These are phyloP conservation scores for Penicillium paxilli DNA, from an alignment of 495 filamentous ascomycete genomes.

Conservation along the genomic window DNA sequence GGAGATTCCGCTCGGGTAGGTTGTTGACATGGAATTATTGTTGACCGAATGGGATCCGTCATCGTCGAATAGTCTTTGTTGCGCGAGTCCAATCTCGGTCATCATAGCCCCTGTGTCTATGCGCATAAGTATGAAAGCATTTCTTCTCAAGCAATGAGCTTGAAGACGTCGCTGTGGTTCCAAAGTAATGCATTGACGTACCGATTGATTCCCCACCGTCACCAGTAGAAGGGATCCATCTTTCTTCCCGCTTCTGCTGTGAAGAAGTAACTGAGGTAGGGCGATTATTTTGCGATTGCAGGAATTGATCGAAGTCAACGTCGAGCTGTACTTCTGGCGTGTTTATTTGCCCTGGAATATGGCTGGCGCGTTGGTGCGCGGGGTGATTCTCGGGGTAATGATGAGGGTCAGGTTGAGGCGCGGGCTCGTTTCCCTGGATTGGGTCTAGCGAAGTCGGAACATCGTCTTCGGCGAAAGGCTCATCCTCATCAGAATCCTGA, in stretches of 20 bases:
- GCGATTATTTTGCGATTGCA: constrained; percentile 33
- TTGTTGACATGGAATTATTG: constrained; percentile 12
- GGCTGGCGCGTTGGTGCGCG: constrained; percentile 12
- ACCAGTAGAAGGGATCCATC: constrained; percentile 35
- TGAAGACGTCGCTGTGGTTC: not conserved
- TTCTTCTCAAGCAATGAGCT: not conserved
- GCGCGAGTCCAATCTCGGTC: constrained; percentile 40
- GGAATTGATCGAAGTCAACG: constrained; percentile 43
- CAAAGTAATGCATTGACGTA: constrained; percentile 14
- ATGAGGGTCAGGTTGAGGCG: constrained; percentile 13
- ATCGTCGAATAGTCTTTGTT: constrained; percentile 37
- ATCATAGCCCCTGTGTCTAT: constrained; percentile 34
- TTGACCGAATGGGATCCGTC: constrained; percentile 20
- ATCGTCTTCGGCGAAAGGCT: constrained; percentile 34
- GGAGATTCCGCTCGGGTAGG: constrained; percentile 17
- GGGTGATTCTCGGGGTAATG: constrained; percentile 17
- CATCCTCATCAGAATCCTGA: constrained; percentile 53
- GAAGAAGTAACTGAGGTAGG: constrained; percentile 26
- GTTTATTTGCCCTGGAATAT: constrained; percentile 10
- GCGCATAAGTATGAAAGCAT: not conserved
- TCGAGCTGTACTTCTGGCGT: constrained; percentile 17
- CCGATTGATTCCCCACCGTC: constrained; percentile 36
- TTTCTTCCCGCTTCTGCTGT: constrained; percentile 40
- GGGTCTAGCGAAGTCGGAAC: constrained; percentile 22
- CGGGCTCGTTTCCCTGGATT: constrained; percentile 9